Conservation (phyloP, 441 rosid species). For the Sinapis alba region DNA sequence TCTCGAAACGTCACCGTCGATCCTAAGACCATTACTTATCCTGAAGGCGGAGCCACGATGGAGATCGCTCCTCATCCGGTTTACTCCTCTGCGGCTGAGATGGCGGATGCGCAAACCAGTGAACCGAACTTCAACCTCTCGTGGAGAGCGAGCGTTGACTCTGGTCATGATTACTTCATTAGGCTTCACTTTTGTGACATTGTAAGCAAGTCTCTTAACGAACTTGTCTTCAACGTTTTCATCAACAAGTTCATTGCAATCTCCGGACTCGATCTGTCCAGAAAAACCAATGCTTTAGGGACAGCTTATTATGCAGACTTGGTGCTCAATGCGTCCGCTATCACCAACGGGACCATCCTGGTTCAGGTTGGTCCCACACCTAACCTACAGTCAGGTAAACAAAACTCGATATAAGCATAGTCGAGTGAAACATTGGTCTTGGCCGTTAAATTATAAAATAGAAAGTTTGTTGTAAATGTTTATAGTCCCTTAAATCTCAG, state of each 20-base stretch:
- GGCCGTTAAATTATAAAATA: background rate
- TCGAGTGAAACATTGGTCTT: background rate
- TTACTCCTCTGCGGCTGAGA: conserved; percentile 47
- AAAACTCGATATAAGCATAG: background rate
- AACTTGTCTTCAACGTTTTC: conserved; percentile 52
- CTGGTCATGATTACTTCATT: conserved; percentile 48
- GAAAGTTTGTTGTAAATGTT: background rate
- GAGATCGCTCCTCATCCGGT: conserved; percentile 51
- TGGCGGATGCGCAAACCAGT: conserved; percentile 46
- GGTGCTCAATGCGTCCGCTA: conserved; percentile 43
- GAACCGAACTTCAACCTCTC: conserved; percentile 61
- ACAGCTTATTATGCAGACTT: conserved; percentile 52
- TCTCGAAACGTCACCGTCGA: conserved; percentile 37
- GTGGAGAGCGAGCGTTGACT: conserved; percentile 54
- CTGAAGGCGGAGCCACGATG: conserved; percentile 43
- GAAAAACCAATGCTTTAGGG: conserved; percentile 42
- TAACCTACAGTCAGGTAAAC: conserved; percentile 33
- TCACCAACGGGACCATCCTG: conserved; percentile 44
- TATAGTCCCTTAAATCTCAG: background rate
- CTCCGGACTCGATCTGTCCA: conserved; percentile 47
- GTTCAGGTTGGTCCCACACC: conserved; percentile 56
- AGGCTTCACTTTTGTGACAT: conserved; percentile 69
- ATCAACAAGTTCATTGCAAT: conserved; percentile 46
- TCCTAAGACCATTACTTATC: conserved; percentile 42
- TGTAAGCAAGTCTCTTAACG: conserved; percentile 53